These are phyloP conservation scores for Pseudonectria foliicola DNA, from an alignment of 2,329 filamentous ascomycete genomes.

Conservation along the genomic window DNA sequence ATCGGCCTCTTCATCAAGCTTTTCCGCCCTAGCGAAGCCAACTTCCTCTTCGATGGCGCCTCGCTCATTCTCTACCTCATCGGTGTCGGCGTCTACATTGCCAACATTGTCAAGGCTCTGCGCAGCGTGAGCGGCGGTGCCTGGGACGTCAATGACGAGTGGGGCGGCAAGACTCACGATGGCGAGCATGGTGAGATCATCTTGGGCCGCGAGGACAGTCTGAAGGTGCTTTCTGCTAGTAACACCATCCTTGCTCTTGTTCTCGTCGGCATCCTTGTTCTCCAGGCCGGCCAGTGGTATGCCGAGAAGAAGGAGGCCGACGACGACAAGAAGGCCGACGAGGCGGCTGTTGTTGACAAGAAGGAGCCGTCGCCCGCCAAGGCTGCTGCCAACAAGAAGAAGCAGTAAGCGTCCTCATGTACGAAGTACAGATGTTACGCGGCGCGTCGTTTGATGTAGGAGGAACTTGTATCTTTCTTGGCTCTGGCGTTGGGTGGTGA, in stretches of 20 bases:
- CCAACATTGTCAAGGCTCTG: constrained; percentile 94
- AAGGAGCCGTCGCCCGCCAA: constrained; percentile 20
- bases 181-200: constrained; percentile 53
- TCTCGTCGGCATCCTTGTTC: constrained; percentile 79
- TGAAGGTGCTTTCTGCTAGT: constrained; percentile 86
- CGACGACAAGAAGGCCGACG: constrained; percentile 62
- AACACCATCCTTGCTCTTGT: constrained; percentile 95
- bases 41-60: constrained; percentile 88
- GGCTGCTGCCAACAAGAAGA: constrained; percentile 29
- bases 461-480: too few relatives aligned
- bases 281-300: constrained; percentile 98
- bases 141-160: constrained; percentile 41
- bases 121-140: constrained; percentile 69
- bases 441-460: too few relatives aligned
- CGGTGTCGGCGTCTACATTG: constrained; percentile 85
- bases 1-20: constrained; percentile 89
- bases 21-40: constrained; percentile 86
- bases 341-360: constrained; percentile 31
- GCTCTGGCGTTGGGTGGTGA: too few relatives aligned
- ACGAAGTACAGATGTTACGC: neutral
- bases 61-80: constrained; percentile 77
- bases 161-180: constrained; percentile 27
- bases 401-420: constrained; percentile 21
- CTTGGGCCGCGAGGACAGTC: constrained; percentile 76
- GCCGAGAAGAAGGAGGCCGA: constrained; percentile 87